Evolutionary conservation across 768 basidiomycete species (phyloP).

Genomic region (Mycena kentingensis): DNA sequence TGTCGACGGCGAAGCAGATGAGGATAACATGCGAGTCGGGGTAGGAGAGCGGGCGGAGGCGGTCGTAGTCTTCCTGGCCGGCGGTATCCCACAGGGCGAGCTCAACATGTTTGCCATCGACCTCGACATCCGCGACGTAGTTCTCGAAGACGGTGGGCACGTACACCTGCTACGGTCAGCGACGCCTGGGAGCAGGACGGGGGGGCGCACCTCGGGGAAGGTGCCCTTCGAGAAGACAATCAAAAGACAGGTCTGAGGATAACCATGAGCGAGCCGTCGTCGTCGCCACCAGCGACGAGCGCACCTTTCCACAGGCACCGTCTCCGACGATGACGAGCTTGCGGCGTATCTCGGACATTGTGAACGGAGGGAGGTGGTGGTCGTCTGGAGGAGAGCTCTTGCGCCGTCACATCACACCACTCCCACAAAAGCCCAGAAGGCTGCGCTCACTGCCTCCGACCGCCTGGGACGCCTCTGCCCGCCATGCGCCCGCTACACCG

Average conservation of each 20-base stretch:
- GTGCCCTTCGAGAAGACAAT: slow-evolving; percentile 97
- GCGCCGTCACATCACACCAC: too few relatives aligned
- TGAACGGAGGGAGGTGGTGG: too few relatives aligned
- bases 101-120: slow-evolving; percentile 98
- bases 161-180: slow-evolving; percentile 73
- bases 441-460: too few relatives aligned
- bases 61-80: slow-evolving; percentile 99
- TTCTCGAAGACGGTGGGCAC: slow-evolving; percentile 99
- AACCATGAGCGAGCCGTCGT: slow-evolving; percentile 8
- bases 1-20: slow-evolving; percentile 98
- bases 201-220: slow-evolving; percentile 80
- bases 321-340: slow-evolving; percentile 99
- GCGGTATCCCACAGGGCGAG: slow-evolving; percentile 99
- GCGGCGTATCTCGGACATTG: too few relatives aligned
- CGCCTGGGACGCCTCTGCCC: too few relatives aligned
- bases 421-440: too few relatives aligned
- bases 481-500: too few relatives aligned
- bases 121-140: slow-evolving; percentile 98
- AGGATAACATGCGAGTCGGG: slow-evolving; percentile 99
- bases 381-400: too few relatives aligned
- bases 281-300: slow-evolving; percentile 10
- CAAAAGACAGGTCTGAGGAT: slow-evolving; percentile 79
- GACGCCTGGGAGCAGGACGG: neutral
- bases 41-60: slow-evolving; percentile 95
- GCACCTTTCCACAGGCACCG: slow-evolving; percentile 94